Evolutionary conservation across 441 rosid genomes (phyloP), one percentile per base, ranked within the genome.

Genomic region (Manihot esculenta): DNA sequence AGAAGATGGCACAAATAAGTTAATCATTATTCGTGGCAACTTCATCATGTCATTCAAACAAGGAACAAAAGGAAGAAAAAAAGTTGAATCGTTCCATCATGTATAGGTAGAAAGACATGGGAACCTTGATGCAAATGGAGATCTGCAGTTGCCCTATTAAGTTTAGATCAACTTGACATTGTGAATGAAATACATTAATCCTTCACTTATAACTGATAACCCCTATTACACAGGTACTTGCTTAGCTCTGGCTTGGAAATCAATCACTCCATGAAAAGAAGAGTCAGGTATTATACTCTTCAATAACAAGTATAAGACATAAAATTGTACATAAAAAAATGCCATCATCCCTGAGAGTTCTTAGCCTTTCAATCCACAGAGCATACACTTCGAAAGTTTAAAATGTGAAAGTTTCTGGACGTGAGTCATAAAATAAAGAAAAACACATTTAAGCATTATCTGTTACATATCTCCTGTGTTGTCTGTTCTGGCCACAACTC

Each of bases 1-100:
- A 91, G 76, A 83, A 72, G 68, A 65, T 71, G 64, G 38, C 58
- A 76, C 27, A 64, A 35, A 42, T 64, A 51, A 26, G 35, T 42
- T 58, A 67, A 45, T 59, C 59, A 21, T 33, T 57, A 38, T 56
- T 69, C 23, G 24, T 23, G 18, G 27, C 41, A 38, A 67, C 17
- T 42, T 18, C 33, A n/a, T 45, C 38, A 48, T 23, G 11, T 24
- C 24, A n/a, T 65, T 45, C 8, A 51, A 45, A 53, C 35, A 17
- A 47, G 21, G 42, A 61, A 30, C n/a, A 12, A 41, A 67, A 44
- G 63, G 41, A 55, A 42, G 33, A 68, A 44, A n/a, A 9, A 27
- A 17, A 26, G n/a, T 7, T 9, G 17, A 26, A 54, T 38, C 21
- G 20, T 54, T 41, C n/a, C 26, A 51, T 62, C 13, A 18, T 27